Conservation (phyloP, 2,329 filamentous ascomycete genomes). For the Curvularia hawaiiensis region DNA sequence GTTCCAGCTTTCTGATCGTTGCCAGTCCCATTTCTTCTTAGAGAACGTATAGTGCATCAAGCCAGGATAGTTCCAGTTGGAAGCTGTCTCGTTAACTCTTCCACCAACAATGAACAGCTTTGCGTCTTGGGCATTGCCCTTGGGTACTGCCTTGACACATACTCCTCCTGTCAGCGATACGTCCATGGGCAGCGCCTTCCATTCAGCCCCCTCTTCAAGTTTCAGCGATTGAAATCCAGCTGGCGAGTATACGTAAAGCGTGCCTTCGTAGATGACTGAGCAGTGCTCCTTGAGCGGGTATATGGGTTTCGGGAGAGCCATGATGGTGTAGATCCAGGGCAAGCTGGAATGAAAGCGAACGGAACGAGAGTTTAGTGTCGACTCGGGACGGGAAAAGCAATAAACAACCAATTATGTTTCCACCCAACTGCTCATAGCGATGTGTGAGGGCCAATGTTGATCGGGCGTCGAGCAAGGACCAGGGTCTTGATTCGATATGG, state of each 20-base stretch:
- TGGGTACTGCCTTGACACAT: slow-evolving; percentile 73
- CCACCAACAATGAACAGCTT: slow-evolving; percentile 85
- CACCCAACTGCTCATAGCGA: slow-evolving; percentile 40
- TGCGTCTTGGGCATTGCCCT: slow-evolving; percentile 61
- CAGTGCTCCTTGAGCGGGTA: slow-evolving; percentile 77
- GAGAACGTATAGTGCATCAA: slow-evolving; percentile 71
- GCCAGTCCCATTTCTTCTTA: slow-evolving; percentile 62
- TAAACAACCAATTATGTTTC: slow-evolving; percentile 27
- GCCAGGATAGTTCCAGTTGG: slow-evolving; percentile 66
- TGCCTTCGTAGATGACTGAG: slow-evolving; percentile 79
- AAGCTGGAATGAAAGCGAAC: slow-evolving; percentile 22
- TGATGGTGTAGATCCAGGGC: slow-evolving; percentile 46
- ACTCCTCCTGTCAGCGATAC: slow-evolving; percentile 73
- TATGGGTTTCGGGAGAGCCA: slow-evolving; percentile 74
- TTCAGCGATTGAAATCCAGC: slow-evolving; percentile 75
- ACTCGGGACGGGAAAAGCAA: slow-evolving; percentile 26
- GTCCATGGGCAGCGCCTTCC: slow-evolving; percentile 70
- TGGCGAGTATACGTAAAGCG: slow-evolving; percentile 81
- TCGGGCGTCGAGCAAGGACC: neutral
- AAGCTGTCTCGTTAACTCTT: slow-evolving; percentile 42
- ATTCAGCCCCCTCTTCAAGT: slow-evolving; percentile 71
- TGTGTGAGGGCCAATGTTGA: slow-evolving; percentile 10
- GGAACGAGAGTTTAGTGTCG: slow-evolving; percentile 24
- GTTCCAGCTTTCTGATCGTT: slow-evolving; percentile 57
- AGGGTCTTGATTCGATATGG: neutral